Conservation (phyloP, 1,284 basidiomycete species). For the Malassezia caprae region DNA sequence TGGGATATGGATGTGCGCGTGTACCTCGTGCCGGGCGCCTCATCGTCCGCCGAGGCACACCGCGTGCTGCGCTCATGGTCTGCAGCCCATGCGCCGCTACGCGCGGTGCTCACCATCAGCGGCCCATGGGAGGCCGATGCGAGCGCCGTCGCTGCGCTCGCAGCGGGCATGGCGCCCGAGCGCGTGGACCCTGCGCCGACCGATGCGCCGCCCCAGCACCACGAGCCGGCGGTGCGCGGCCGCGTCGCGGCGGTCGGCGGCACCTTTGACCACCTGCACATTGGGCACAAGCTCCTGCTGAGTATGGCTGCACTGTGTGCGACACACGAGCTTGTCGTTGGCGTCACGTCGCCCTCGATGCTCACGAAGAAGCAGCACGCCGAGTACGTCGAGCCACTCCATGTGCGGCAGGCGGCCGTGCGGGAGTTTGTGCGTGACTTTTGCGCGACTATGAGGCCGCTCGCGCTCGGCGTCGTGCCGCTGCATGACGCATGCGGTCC, state of each 20-base stretch:
- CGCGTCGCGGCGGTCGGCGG: slow-evolving; percentile 54
- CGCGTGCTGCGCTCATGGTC: not conserved
- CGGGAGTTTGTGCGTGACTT: slow-evolving; percentile 31
- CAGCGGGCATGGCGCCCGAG: not conserved
- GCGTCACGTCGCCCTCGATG: slow-evolving; percentile 66
- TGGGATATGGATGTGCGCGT: slow-evolving; percentile 34
- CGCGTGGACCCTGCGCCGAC: not conserved
- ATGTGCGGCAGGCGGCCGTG: slow-evolving; percentile 37
- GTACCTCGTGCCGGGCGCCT: slow-evolving; percentile 20
- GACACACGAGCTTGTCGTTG: slow-evolving; percentile 69
- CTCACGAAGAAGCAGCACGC: slow-evolving; percentile 65
- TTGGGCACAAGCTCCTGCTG: slow-evolving; percentile 92
- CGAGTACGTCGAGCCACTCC: slow-evolving; percentile 61
- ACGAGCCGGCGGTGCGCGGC: not conserved
- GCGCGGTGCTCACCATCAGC: not conserved
- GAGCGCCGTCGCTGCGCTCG: not conserved
- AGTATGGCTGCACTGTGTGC: slow-evolving; percentile 80
- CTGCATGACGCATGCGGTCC: slow-evolving; percentile 41
- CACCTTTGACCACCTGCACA: slow-evolving; percentile 94
- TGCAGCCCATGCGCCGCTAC: not conserved
- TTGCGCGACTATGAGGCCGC: slow-evolving; percentile 13
- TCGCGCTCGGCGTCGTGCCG: slow-evolving; percentile 29
- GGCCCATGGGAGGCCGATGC: not conserved
- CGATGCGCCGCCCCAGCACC: not conserved
- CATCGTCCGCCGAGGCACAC: not conserved